Percentiles rank a stretch among this genome's conserved stretches.
phyloP scores from a whole-genome alignment of 495 filamentous ascomycete species.

The Penicillium silybi region DNA sequence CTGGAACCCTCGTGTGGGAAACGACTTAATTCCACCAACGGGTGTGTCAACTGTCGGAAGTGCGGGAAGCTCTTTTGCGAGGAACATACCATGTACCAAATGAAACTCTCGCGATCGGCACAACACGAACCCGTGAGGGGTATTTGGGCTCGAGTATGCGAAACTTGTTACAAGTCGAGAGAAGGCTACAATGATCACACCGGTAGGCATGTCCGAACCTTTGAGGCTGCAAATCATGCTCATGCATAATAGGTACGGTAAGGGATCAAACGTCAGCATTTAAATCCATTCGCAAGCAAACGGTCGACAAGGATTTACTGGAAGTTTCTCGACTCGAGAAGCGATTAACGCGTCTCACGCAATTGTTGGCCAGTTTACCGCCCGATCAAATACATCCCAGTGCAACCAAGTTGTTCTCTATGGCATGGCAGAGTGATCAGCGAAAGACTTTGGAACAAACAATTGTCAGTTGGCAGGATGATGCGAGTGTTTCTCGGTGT shows the following conservation, averaged over 20 bases:
- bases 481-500: conserved; percentile 71
- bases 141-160: conserved; percentile 91
- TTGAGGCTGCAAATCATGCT: conserved; percentile 4
- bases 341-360: conserved; percentile 83
- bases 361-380: conserved; percentile 69
- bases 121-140: conserved; percentile 89
- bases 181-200: conserved; percentile 92
- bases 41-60: conserved; percentile 85
- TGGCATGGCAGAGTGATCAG: conserved; percentile 58
- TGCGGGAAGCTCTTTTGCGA: conserved; percentile 95
- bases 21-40: conserved; percentile 70
- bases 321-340: conserved; percentile 90
- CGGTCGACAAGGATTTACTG: conserved; percentile 75
- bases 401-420: conserved; percentile 52
- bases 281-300: conserved; percentile 61
- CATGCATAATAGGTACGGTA: conserved; percentile 42
- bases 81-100: conserved; percentile 99
- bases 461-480: conserved; percentile 93
- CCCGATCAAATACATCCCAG: conserved; percentile 50
- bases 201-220: conserved; percentile 34
- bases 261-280: conserved; percentile 72
- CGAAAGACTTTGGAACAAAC: conserved; percentile 83
- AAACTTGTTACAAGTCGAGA: conserved; percentile 95
- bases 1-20: conserved; percentile 83
- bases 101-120: conserved; percentile 90